phyloP scores from a whole-genome alignment of 1,284 basidiomycete species.

The Moesziomyces sp. region DNA sequence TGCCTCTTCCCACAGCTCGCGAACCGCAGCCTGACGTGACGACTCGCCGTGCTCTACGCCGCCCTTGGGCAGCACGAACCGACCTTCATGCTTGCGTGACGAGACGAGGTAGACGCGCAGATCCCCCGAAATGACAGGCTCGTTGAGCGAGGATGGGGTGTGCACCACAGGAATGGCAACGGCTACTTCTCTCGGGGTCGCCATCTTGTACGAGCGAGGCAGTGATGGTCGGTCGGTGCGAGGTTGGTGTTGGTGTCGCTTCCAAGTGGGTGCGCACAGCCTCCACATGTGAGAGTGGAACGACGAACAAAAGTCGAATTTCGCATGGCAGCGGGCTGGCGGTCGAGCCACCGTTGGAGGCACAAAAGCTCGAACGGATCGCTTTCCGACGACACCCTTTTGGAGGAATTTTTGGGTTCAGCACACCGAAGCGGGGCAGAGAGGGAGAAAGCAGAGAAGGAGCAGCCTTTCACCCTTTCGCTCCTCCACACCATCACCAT shows the following conservation, averaged over 20 bases:
- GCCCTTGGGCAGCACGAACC: slow-evolving; percentile 63
- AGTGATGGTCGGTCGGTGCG: not conserved
- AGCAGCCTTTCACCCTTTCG: too few relatives aligned
- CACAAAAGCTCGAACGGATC: not conserved
- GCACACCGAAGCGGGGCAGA: not conserved
- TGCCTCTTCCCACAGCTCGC: slow-evolving; percentile 64
- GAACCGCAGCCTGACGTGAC: slow-evolving; percentile 47
- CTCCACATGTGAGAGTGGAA: not conserved
- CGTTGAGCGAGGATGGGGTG: not conserved
- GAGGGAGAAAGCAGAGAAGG: not conserved
- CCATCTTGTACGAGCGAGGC: not conserved
- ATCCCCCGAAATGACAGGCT: not conserved
- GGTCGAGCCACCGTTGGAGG: not conserved
- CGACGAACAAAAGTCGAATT: not conserved
- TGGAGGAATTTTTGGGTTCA: not conserved
- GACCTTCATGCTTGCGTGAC: slow-evolving; percentile 57
- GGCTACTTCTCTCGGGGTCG: slow-evolving; percentile 42
- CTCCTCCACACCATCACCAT: not conserved
- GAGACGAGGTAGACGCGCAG: slow-evolving; percentile 54
- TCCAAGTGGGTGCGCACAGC: not conserved
- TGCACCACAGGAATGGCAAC: slow-evolving; percentile 47
- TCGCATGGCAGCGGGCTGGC: too few relatives aligned
- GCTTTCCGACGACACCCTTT: not conserved
- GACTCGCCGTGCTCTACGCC: slow-evolving; percentile 59
- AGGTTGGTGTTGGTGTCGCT: not conserved